Evolutionary conservation across 345 rosid genomes (phyloP).

Genomic region (Alliaria petiolata): DNA sequence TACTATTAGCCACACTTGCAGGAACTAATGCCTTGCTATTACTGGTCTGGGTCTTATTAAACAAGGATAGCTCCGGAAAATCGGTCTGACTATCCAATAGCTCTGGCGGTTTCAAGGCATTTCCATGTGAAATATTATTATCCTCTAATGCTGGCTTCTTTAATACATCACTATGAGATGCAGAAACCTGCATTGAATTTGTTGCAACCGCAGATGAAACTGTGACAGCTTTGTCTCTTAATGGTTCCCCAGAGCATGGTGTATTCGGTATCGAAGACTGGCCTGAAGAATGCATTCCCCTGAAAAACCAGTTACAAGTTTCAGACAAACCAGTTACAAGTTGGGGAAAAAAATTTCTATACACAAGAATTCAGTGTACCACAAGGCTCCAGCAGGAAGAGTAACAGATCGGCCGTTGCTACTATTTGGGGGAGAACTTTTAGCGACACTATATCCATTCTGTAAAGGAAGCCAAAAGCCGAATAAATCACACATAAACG

Average conservation of each 20-base stretch:
- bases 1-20: constrained; percentile 28
- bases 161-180: constrained; percentile 25
- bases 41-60: constrained; percentile 29
- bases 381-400: constrained; percentile 91
- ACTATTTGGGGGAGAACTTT: constrained; percentile 62
- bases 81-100: constrained; percentile 26
- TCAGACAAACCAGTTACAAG: background rate
- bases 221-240: constrained; percentile 45
- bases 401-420: constrained; percentile 46
- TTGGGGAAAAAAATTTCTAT: background rate
- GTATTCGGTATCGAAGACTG: constrained; percentile 36
- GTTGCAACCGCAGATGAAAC: constrained; percentile 34
- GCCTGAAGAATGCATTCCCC: constrained; percentile 68
- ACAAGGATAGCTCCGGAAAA: constrained; percentile 31
- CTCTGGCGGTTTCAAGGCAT: constrained; percentile 32
- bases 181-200: constrained; percentile 30
- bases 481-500: background rate
- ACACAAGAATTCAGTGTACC: constrained; percentile 43
- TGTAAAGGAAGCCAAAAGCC: constrained; percentile 28
- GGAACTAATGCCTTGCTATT: constrained; percentile 28
- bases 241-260: constrained; percentile 46
- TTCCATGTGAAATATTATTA: constrained; percentile 11
- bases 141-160: constrained; percentile 41
- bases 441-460: constrained; percentile 37
- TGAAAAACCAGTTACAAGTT: constrained; percentile 23